Evolutionary conservation across 306 rosid species (phyloP).

Genomic region (Glycine tomentella): DNA sequence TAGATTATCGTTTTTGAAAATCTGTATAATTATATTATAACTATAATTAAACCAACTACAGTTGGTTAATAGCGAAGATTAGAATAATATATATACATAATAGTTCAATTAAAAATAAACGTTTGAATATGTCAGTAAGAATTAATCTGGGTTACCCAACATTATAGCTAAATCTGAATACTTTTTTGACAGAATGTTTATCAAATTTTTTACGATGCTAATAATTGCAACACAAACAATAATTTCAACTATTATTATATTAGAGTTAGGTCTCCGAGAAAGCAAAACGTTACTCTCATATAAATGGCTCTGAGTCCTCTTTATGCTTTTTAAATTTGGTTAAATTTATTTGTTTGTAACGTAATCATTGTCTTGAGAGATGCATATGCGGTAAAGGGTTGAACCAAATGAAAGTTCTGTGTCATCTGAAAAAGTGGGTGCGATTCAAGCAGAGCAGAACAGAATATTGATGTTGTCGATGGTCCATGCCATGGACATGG

Average conservation of each 20-base stretch:
- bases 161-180: too few relatives aligned
- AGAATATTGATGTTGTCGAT: slow-evolving; percentile 36
- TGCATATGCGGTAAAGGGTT: slow-evolving; percentile 39
- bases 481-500: slow-evolving; percentile 36
- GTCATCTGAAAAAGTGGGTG: slow-evolving; percentile 42
- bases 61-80: too few relatives aligned
- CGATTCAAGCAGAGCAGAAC: slow-evolving; percentile 30
- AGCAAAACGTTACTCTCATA: neutral
- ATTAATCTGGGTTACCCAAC: too few relatives aligned
- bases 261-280: neutral
- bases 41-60: too few relatives aligned
- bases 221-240: neutral
- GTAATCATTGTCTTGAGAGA: slow-evolving; percentile 33
- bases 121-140: too few relatives aligned
- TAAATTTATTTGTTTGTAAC: slow-evolving; percentile 4
- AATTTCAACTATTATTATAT: neutral
- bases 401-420: slow-evolving; percentile 46
- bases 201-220: neutral
- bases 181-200: neutral
- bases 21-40: too few relatives aligned
- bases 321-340: neutral
- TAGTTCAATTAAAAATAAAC: too few relatives aligned
- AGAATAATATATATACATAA: too few relatives aligned
- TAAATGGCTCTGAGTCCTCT: neutral
- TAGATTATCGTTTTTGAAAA: too few relatives aligned